phyloP scores from a whole-genome alignment of 2,329 filamentous ascomycete species.

The Rhynchosporium agropyri region DNA sequence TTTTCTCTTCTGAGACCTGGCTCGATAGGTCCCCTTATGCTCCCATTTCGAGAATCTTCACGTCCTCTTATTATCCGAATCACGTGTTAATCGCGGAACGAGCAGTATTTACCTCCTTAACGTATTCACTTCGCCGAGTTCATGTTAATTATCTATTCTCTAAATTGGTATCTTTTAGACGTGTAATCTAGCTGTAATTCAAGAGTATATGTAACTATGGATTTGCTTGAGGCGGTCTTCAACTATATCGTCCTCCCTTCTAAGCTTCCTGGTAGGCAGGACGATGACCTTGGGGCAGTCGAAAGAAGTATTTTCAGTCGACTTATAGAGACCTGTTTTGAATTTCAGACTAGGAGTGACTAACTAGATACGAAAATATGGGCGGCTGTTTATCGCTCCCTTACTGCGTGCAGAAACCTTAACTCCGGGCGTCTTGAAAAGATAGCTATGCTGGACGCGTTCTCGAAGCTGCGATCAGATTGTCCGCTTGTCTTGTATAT shows the following conservation, averaged over 20 bases:
- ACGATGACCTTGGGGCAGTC: constrained; percentile 40
- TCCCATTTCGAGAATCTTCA: no score
- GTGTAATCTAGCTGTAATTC: no score
- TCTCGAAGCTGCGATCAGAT: constrained; percentile 38
- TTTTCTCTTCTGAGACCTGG: no score
- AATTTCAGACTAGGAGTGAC: constrained; percentile 27
- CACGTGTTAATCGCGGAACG: no score
- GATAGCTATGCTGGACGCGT: constrained; percentile 36
- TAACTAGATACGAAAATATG: constrained; percentile 29
- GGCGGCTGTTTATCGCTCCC: constrained; percentile 28
- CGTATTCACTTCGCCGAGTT: no score
- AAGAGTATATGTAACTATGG: constrained; percentile 13
- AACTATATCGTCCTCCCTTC: constrained; percentile 51
- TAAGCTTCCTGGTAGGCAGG: constrained; percentile 44
- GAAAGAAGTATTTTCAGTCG: constrained; percentile 39
- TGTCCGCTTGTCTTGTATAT: constrained; percentile 48
- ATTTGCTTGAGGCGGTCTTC: constrained; percentile 38
- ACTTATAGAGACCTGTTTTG: constrained; percentile 31
- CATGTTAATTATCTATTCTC: no score
- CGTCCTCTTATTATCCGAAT: no score
- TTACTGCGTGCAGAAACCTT: constrained; percentile 27
- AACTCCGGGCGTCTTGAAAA: constrained; percentile 35
- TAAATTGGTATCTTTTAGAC: no score
- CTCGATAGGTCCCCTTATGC: no score
- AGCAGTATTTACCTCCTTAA: no score